A percentile compares a stretch with the other conserved stretches of the same genome.
phyloP scores from a whole-genome alignment of 257 asterid species.

The Solanum chilense region DNA sequence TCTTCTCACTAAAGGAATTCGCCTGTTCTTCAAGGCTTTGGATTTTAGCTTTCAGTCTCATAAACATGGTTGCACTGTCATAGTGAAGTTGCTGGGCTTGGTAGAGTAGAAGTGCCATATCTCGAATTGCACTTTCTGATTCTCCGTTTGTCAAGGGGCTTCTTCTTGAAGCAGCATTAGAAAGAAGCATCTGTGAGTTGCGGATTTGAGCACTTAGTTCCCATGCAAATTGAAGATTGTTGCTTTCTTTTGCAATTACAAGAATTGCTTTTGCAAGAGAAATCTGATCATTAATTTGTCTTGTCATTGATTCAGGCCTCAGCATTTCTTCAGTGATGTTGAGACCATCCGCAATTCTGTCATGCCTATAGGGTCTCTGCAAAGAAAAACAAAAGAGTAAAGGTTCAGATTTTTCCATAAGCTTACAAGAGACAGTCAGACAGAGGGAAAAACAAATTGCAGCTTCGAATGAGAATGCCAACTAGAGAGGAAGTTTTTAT shows the following conservation, averaged over 20 bases:
- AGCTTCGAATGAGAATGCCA: background rate
- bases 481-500: background rate
- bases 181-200: slow-evolving; percentile 29
- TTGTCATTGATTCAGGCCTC: slow-evolving; percentile 28
- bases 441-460: background rate
- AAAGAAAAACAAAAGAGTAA: background rate
- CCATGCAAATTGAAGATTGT: slow-evolving; percentile 39
- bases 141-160: slow-evolving; percentile 31
- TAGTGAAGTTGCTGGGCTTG: slow-evolving; percentile 39
- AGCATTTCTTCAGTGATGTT: slow-evolving; percentile 34
- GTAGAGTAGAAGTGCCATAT: slow-evolving; percentile 33
- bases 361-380: slow-evolving; percentile 32
- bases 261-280: slow-evolving; percentile 38
- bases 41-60: slow-evolving; percentile 35
- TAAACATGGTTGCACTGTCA: slow-evolving; percentile 38
- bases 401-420: background rate
- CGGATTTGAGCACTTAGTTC: slow-evolving; percentile 40
- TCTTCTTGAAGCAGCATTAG: slow-evolving; percentile 32
- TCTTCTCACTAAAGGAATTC: slow-evolving; percentile 25
- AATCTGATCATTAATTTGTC: slow-evolving; percentile 39
- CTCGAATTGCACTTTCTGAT: slow-evolving; percentile 29
- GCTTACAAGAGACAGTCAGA: background rate
- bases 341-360: slow-evolving; percentile 19
- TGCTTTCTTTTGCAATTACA: slow-evolving; percentile 38
- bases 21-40: slow-evolving; percentile 41